phyloP scores from a whole-genome alignment of 2,329 filamentous ascomycete genomes.

The Calonectria pauciramosa region DNA sequence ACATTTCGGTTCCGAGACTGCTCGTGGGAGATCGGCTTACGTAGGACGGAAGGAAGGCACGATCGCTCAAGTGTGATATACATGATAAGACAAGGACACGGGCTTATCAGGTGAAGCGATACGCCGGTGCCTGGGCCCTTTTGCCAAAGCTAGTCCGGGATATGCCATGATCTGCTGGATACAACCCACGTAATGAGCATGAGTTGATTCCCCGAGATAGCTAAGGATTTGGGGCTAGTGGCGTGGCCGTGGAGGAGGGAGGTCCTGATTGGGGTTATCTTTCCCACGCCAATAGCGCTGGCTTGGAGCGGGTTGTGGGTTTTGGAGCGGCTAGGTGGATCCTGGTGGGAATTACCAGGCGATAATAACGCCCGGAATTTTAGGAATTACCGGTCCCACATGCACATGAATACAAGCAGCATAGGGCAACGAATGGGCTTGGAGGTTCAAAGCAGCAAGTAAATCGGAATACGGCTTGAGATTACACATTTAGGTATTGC shows the following conservation, averaged over 20 bases:
- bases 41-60: not conserved
- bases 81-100: not conserved
- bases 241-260: not conserved
- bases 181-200: constrained; percentile 3
- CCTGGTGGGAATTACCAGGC: not conserved
- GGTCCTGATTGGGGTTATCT: constrained; percentile 1
- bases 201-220: constrained; percentile 14
- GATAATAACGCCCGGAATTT: not conserved
- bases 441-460: not conserved
- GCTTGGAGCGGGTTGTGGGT: not conserved
- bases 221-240: not conserved
- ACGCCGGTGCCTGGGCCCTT: not conserved
- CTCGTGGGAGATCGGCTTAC: not conserved
- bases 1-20: constrained; percentile 13
- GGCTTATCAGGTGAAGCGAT: constrained; percentile 12
- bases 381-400: not conserved
- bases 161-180: constrained; percentile 6
- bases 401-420: not conserved
- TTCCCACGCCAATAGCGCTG: not conserved
- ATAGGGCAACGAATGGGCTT: not conserved
- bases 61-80: not conserved
- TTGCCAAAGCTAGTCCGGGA: constrained; percentile 15
- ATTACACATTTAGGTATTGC: not conserved
- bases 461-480: not conserved
- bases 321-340: not conserved